phyloP scores from a whole-genome alignment of 129 eudicot genomes.

The Calendula officinalis region DNA sequence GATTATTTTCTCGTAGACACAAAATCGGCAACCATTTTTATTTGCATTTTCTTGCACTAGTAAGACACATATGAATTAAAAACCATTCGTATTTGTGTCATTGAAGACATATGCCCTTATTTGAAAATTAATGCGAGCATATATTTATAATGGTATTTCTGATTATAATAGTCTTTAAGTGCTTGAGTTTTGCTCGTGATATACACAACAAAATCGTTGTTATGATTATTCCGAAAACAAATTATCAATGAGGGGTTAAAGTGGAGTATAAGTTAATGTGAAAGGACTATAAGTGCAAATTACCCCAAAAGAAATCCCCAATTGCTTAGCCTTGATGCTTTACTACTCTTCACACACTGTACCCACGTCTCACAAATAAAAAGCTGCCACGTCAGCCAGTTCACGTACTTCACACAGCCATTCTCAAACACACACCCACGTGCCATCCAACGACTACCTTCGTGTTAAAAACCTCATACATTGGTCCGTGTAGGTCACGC shows the following conservation, averaged over 20 bases:
- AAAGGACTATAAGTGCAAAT: slow-evolving; percentile 11
- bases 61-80: no score
- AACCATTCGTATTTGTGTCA: no score
- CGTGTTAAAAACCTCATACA: neutral
- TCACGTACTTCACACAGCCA: slow-evolving; percentile 22
- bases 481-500: neutral
- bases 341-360: slow-evolving; percentile 30
- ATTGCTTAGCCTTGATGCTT: slow-evolving; percentile 21
- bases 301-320: neutral
- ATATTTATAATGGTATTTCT: no score
- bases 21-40: no score
- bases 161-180: no score
- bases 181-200: no score
- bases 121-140: no score
- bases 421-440: neutral
- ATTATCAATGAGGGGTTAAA: neutral
- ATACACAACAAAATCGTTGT: neutral
- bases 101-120: no score
- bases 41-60: no score
- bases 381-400: slow-evolving; percentile 12
- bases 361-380: slow-evolving; percentile 34
- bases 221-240: neutral
- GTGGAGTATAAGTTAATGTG: neutral
- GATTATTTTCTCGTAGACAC: no score
- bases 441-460: neutral